Percentiles rank a stretch among this genome's conserved stretches.
Conservation (phyloP, 139 green algal genomes). For the Limnomonas spitsbergensis region DNA sequence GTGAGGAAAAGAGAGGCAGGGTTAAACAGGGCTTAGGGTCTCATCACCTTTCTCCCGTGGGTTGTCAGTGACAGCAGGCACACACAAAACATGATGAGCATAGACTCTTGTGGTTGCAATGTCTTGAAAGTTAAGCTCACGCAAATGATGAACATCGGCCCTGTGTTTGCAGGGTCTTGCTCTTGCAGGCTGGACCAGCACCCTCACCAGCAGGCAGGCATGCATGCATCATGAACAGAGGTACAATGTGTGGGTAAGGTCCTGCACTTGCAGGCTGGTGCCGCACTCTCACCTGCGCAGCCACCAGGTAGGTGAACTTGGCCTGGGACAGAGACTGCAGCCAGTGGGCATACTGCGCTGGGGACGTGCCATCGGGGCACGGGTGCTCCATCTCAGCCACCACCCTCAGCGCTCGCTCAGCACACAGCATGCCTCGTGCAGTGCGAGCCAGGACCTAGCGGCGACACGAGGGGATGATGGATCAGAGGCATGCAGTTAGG, state of each 20-base stretch:
- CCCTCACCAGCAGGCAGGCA: not conserved
- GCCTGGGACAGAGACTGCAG: not conserved
- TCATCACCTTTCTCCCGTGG: too few species aligned
- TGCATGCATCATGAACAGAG: not conserved
- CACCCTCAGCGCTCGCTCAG: slow-evolving; percentile 58
- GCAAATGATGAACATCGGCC: too few species aligned
- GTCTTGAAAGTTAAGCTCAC: too few species aligned
- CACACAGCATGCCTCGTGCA: slow-evolving; percentile 67
- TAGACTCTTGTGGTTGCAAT: too few species aligned
- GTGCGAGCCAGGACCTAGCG: slow-evolving; percentile 60
- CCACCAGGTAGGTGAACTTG: slow-evolving; percentile 8
- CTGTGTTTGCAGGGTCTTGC: too few species aligned
- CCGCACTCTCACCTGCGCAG: slow-evolving; percentile 7
- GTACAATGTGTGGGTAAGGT: not conserved
- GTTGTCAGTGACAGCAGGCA: too few species aligned
- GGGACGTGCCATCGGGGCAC: slow-evolving; percentile 22
- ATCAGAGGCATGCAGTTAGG: too few species aligned
- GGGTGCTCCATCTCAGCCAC: slow-evolving; percentile 41
- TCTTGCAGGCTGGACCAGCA: too few species aligned
- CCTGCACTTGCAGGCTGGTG: not conserved
- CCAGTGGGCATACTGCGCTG: slow-evolving; percentile 28
- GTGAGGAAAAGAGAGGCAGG: too few species aligned
- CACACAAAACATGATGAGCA: too few species aligned
- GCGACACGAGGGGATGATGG: not conserved
- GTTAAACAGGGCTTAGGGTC: too few species aligned